These are phyloP conservation scores for Starmerella khaoyaiensis DNA, from an alignment of 805 yeast species.

Conservation along the genomic window DNA sequence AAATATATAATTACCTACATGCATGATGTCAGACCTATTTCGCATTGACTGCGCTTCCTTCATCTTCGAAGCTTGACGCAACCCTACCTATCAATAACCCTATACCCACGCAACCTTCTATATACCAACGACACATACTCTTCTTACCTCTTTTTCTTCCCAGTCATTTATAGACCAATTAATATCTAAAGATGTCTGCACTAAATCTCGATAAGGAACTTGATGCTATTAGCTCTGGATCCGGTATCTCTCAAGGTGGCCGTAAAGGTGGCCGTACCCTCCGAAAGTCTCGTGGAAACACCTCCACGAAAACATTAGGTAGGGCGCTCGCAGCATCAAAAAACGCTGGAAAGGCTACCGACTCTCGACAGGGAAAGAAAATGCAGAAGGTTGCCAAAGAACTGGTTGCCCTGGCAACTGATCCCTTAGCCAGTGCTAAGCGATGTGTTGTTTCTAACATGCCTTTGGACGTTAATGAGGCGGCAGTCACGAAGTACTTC, in stretches of 20 bases:
- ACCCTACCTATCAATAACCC: no score
- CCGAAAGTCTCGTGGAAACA: constrained; percentile 20
- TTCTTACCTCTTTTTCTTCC: no score
- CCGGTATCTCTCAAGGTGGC: constrained; percentile 11
- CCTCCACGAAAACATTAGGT: constrained; percentile 10
- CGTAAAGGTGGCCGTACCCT: constrained; percentile 18
- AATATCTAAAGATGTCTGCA: constrained; percentile 12
- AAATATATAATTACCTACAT: no score
- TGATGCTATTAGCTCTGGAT: constrained; percentile 79
- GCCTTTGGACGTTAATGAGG: constrained; percentile 25
- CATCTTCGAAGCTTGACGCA: no score
- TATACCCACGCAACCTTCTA: no score
- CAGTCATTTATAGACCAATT: no score
- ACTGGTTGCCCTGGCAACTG: constrained; percentile 27
- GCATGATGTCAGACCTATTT: no score
- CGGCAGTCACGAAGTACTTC: constrained; percentile 56
- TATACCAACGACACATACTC: no score
- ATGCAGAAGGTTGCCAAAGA: constrained; percentile 15
- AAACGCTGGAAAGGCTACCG: constrained; percentile 6
- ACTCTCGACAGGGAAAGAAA: background rate
- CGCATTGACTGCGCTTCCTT: no score
- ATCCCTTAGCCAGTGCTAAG: constrained; percentile 33
- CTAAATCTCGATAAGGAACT: constrained; percentile 80
- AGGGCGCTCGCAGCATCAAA: constrained; percentile 11
- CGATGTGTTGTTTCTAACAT: constrained; percentile 77